Evolutionary conservation across 768 basidiomycete species (phyloP), one percentile per base, ranked within the genome.

Genomic region (Cystobasidium tubakii): DNA sequence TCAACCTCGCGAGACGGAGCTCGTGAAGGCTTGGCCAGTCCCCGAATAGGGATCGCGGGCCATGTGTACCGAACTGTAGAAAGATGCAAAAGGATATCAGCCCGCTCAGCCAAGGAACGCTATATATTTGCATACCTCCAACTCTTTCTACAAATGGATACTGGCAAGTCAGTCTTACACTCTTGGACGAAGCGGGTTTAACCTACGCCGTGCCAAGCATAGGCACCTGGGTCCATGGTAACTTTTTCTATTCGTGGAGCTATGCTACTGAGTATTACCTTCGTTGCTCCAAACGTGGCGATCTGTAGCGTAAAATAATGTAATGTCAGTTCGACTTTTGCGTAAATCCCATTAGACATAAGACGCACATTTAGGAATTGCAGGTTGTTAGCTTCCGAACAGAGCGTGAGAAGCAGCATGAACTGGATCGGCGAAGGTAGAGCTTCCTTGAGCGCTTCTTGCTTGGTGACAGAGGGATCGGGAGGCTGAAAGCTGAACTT

Each of bases 201-300:
- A 67, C 66, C 33, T 25, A 67, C 66, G 44, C 44, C 44, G 53
- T 67, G 66, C 66, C 66, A 67, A 12, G 9, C 66, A 33, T 67
- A 67, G 46, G 17, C 66, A 19, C 53, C 53, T n/a, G 66, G 66
- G 34, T 67, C 66, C 29, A 67, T 53, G 12, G 66, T 67, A 25
- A 29, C 25, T 13, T 53, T 44, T 25, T 67, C 66, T 25, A 67
- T 46, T 10, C 66, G 39, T 1, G 42, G 23, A 6, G 66, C 66
- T 17, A 53, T 53, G 31, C 42, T 25, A 10, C 23, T 4, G 1
- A 67, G 46, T n/a, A 67, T 54, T 10, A 53, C 25, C 25, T 54
- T 25, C 25, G 66, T 67, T 10, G 66, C 66, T 1, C 66, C 66
- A 27, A 46, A 67, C 6, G 29, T 31, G 1, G 66, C 66, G 44